These are phyloP conservation scores for Leccinum sublutescens DNA, from an alignment of 768 basidiomycete genomes.

Conservation along the genomic window DNA sequence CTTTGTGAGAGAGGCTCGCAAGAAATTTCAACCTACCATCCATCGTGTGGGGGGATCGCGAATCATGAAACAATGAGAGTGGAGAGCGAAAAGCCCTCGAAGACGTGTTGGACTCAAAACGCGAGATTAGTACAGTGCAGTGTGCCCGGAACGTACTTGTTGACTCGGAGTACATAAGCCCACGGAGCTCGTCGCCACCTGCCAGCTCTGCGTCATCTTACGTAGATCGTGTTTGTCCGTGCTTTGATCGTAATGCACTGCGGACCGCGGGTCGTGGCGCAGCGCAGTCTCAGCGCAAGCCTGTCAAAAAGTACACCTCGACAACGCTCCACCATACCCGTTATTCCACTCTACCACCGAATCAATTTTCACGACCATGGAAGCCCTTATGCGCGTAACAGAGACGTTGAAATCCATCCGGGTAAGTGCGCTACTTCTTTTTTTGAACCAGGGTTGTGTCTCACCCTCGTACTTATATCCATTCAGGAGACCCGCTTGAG, in stretches of 20 bases:
- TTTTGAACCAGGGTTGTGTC: background rate
- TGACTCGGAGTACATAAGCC: too few species aligned
- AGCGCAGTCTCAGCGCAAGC: background rate
- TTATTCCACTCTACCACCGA: background rate
- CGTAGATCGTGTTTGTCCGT: background rate
- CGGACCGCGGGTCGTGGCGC: background rate
- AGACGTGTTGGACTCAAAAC: background rate
- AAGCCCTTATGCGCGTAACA: constrained; percentile 58
- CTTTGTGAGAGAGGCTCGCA: background rate
- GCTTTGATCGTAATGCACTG: background rate
- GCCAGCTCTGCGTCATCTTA: too few species aligned
- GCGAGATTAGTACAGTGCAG: too few species aligned
- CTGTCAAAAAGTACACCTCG: background rate
- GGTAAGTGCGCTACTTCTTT: constrained; percentile 40
- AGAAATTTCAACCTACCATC: background rate
- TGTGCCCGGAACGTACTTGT: background rate
- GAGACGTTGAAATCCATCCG: constrained; percentile 69
- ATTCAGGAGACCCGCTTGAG: constrained; percentile 75
- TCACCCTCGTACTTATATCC: background rate
- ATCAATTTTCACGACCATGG: constrained; percentile 44
- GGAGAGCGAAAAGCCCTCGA: background rate
- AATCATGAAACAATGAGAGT: background rate
- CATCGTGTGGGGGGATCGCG: background rate
- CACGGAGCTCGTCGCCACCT: too few species aligned
- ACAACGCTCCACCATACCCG: background rate